phyloP scores from a whole-genome alignment of 768 basidiomycete genomes.

The Cubamyces sp. region DNA sequence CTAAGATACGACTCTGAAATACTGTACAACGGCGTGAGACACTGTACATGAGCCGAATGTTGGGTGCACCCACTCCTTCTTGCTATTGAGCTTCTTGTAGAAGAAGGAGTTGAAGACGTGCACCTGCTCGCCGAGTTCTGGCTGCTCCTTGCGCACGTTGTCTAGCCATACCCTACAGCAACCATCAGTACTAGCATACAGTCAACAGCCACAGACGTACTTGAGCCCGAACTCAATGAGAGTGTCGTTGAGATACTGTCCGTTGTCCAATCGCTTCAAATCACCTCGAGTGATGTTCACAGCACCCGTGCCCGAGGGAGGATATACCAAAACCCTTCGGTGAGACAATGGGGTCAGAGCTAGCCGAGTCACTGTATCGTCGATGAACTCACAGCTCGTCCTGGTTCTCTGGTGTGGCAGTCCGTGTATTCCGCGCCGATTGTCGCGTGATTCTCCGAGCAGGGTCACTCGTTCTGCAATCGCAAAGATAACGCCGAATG shows the following conservation, averaged over 20 bases:
- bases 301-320: conserved; percentile 67
- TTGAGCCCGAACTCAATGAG: conserved; percentile 95
- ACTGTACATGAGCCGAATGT: neutral
- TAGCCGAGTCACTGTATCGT: neutral
- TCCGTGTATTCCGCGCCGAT: conserved; percentile 6
- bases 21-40: conserved; percentile 37
- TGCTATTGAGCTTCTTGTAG: conserved; percentile 88
- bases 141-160: conserved; percentile 55
- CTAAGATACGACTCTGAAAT: conserved; percentile 73
- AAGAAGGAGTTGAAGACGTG: conserved; percentile 98
- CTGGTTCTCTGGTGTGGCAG: conserved; percentile 39
- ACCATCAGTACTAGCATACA: conserved; percentile 8
- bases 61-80: conserved; percentile 45
- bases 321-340: conserved; percentile 75
- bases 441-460: conserved; percentile 19
- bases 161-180: conserved; percentile 67
- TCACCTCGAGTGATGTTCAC: conserved; percentile 86
- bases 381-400: conserved; percentile 64
- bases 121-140: conserved; percentile 69
- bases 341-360: conserved; percentile 9
- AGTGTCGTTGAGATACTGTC: conserved; percentile 94
- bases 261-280: conserved; percentile 68
- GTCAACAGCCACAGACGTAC: conserved; percentile 47
- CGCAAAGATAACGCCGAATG: too few species aligned
- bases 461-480: neutral